Evolutionary conservation across 495 filamentous ascomycete genomes (phyloP).

Genomic region (Letharia lupina): DNA sequence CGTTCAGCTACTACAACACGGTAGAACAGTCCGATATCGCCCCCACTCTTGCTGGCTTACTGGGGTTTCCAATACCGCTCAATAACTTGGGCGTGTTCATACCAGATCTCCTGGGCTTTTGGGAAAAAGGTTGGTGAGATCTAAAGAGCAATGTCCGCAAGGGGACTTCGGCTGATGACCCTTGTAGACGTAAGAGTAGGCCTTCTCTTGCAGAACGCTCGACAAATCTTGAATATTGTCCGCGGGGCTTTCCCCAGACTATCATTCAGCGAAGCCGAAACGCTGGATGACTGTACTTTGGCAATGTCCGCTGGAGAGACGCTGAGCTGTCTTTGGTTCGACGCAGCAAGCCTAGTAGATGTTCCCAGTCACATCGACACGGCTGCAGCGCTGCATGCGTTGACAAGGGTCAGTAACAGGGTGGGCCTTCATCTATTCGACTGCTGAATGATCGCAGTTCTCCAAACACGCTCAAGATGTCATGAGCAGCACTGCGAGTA

Average conservation of each 20-base stretch:
- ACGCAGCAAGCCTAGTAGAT: constrained; percentile 21
- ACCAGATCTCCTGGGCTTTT: constrained; percentile 65
- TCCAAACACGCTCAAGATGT: constrained; percentile 57
- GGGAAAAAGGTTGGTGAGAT: constrained; percentile 45
- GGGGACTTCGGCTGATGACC: constrained; percentile 11
- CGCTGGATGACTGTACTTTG: constrained; percentile 36
- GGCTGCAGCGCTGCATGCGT: constrained; percentile 7
- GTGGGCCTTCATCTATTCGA: constrained; percentile 20
- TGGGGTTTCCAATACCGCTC: constrained; percentile 82
- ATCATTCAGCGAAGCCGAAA: constrained; percentile 38
- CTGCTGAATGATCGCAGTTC: constrained; percentile 43
- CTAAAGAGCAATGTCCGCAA: not conserved
- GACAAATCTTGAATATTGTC: constrained; percentile 67
- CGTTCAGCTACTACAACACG: constrained; percentile 71
- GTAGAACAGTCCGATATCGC: constrained; percentile 91
- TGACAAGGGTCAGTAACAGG: constrained; percentile 18
- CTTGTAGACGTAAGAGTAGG: constrained; percentile 50
- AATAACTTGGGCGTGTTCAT: constrained; percentile 92
- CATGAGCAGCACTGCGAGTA: constrained; percentile 81
- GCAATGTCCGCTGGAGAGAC: constrained; percentile 44
- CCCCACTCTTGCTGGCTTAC: constrained; percentile 76
- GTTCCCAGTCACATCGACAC: not conserved
- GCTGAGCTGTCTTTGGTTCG: constrained; percentile 59
- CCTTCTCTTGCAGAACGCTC: constrained; percentile 65
- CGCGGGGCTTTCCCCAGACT: constrained; percentile 56